Evolutionary conservation across 192 early-diverging fungal species (phyloP).

Genomic region (Chytriomyces sp.): DNA sequence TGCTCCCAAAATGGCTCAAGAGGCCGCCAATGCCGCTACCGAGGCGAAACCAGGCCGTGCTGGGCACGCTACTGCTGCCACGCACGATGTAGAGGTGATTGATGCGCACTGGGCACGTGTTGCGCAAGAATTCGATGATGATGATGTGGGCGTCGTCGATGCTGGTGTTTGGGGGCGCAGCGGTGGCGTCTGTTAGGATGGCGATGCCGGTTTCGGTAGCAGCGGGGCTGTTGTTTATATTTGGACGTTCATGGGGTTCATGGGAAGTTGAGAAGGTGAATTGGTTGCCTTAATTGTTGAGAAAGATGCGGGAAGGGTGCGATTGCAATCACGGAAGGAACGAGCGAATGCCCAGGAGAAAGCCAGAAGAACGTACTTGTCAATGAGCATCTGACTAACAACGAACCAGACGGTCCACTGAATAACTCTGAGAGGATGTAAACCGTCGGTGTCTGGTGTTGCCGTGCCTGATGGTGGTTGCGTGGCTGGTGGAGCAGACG

Average conservation of each 20-base stretch:
- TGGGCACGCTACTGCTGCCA: not conserved
- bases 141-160: conserved; percentile 7
- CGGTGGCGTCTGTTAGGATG: conserved; percentile 6
- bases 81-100: not conserved
- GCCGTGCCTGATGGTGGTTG: no score
- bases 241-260: no score
- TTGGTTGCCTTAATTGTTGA: no score
- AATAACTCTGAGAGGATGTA: not conserved
- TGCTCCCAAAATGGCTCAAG: conserved; percentile 1
- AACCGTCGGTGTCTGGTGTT: no score
- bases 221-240: not conserved
- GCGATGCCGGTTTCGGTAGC: not conserved
- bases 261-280: no score
- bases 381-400: not conserved
- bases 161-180: not conserved
- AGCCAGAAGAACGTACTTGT: no score
- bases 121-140: conserved; percentile 4
- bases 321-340: not conserved
- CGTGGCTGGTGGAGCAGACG: not conserved
- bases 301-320: not conserved
- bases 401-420: not conserved
- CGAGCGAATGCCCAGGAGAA: not conserved
- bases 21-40: not conserved
- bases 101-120: not conserved
- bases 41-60: not conserved